A percentile compares a stretch with the other conserved stretches of the same genome.
Evolutionary conservation across 257 asterid species (phyloP).

Genomic region (Jacaranda mimosifolia): DNA sequence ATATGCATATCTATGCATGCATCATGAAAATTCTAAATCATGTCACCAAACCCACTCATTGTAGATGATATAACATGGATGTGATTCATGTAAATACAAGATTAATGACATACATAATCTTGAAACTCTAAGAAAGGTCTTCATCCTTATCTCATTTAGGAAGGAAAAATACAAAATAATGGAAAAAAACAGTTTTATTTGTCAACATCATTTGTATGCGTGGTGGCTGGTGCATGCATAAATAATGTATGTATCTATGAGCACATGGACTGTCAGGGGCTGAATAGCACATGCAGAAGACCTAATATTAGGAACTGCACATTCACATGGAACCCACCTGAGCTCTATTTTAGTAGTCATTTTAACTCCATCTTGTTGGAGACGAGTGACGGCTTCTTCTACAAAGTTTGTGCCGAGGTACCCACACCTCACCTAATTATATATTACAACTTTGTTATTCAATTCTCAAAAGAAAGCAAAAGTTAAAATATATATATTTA

Average conservation of each 20-base stretch:
- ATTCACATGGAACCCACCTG: conserved; percentile 21
- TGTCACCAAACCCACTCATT: too few relatives aligned
- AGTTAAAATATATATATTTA: too few relatives aligned
- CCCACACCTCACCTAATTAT: neutral
- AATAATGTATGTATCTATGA: neutral
- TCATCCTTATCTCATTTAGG: too few relatives aligned
- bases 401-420: neutral
- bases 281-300: neutral
- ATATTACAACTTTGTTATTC: neutral
- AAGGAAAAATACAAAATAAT: too few relatives aligned
- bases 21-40: too few relatives aligned
- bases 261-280: neutral
- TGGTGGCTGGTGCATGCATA: neutral
- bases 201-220: neutral
- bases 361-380: neutral
- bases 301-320: neutral
- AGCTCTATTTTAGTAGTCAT: neutral
- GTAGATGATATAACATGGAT: too few relatives aligned
- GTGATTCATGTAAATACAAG: too few relatives aligned
- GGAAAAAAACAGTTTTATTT: neutral
- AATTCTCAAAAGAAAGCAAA: neutral
- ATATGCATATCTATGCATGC: too few relatives aligned
- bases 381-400: neutral
- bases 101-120: too few relatives aligned
- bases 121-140: too few relatives aligned